Conservation (phyloP, 257 asterid genomes). For the Plectranthus barbatus region DNA sequence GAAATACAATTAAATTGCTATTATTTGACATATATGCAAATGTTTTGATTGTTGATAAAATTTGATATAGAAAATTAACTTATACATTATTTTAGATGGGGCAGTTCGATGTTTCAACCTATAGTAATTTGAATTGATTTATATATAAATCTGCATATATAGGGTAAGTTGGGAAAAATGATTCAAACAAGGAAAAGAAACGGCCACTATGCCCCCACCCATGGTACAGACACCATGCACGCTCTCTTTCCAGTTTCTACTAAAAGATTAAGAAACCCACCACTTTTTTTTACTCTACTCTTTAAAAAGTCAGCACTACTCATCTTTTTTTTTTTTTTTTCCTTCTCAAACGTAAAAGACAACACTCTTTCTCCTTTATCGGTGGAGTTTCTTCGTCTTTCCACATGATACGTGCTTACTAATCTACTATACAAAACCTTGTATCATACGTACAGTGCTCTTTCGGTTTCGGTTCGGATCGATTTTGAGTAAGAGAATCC, state of each 20-base stretch:
- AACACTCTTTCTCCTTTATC: background rate
- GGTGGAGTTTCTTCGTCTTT: background rate
- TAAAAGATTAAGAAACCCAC: conserved; percentile 3
- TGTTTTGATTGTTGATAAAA: too few relatives aligned
- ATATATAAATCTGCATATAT: too few relatives aligned
- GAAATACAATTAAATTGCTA: too few relatives aligned
- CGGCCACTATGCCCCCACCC: background rate
- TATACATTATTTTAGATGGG: too few relatives aligned
- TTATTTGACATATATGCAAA: too few relatives aligned
- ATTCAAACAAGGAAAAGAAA: conserved; percentile 8
- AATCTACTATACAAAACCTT: too few relatives aligned
- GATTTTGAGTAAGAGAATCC: too few relatives aligned
- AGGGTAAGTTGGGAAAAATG: conserved; percentile 6
- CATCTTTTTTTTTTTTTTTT: background rate
- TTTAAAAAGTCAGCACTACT: conserved; percentile 9
- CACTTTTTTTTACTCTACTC: background rate
- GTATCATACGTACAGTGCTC: too few relatives aligned
- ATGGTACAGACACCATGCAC: conserved; percentile 41
- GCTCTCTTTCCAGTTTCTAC: conserved; percentile 27
- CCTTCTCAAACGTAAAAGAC: background rate
- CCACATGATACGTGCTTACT: background rate
- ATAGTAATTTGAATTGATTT: too few relatives aligned
- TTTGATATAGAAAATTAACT: too few relatives aligned
- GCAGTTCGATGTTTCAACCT: too few relatives aligned
- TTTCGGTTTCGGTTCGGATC: too few relatives aligned